phyloP scores from a whole-genome alignment of 176 grass and related monocot genomes.

The Canna indica region DNA sequence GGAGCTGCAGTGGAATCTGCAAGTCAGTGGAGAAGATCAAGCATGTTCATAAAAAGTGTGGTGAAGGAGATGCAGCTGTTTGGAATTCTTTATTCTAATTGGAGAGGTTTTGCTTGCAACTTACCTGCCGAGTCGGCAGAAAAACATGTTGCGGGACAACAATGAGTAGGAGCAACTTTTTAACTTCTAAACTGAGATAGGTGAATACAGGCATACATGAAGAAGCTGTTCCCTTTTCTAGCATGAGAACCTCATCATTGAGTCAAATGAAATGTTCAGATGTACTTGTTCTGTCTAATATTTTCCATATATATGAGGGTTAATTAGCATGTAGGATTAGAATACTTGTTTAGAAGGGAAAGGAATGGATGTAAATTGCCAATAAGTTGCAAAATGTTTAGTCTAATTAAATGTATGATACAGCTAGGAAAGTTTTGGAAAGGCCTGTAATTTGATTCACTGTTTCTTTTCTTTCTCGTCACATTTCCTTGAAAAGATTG shows the following conservation, averaged over 20 bases:
- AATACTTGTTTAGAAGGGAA: background rate
- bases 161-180: background rate
- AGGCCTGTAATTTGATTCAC: too few species aligned
- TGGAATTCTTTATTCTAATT: constrained; percentile 2
- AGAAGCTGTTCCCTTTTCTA: too few species aligned
- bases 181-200: too few species aligned
- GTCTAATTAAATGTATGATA: too few species aligned
- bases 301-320: too few species aligned
- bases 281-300: background rate
- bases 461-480: too few species aligned
- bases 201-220: background rate
- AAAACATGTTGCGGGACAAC: background rate
- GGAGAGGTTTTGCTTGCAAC: background rate
- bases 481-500: too few species aligned
- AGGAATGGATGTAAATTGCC: background rate
- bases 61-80: background rate
- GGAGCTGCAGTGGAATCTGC: constrained; percentile 14
- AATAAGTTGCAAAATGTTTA: background rate
- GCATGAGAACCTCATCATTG: background rate
- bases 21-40: constrained; percentile 12
- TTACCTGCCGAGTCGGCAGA: background rate
- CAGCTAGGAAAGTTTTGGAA: too few species aligned
- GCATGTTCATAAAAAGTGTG: constrained; percentile 1
- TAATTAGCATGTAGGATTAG: background rate
- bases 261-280: background rate